These are phyloP conservation scores for Backusella mclennaniae DNA, from an alignment of 192 early-diverging fungal genomes.

Conservation along the genomic window DNA sequence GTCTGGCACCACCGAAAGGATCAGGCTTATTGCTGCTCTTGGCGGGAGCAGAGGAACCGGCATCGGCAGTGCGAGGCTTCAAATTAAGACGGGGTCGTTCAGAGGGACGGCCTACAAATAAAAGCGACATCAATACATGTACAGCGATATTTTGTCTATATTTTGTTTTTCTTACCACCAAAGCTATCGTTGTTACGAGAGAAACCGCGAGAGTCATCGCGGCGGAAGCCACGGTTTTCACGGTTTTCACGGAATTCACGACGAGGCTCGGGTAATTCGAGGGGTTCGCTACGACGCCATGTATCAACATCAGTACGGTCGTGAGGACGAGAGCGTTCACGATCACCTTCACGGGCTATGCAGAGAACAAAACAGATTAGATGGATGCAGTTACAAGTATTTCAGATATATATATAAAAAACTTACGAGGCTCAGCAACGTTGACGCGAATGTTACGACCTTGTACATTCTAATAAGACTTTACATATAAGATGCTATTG, in stretches of 20 bases:
- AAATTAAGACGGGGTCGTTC: slow-evolving; percentile 51
- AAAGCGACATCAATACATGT: not conserved
- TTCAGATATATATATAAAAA: not conserved
- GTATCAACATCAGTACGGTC: slow-evolving; percentile 58
- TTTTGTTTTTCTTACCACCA: slow-evolving; percentile 11
- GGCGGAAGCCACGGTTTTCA: slow-evolving; percentile 15
- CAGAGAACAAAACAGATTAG: not conserved
- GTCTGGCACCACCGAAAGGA: slow-evolving; percentile 65
- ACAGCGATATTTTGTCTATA: not conserved
- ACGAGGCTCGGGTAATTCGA: slow-evolving; percentile 40
- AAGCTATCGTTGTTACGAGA: slow-evolving; percentile 25
- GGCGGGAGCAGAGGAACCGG: slow-evolving; percentile 12
- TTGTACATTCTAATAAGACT: slow-evolving; percentile 48
- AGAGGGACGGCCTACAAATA: slow-evolving; percentile 24
- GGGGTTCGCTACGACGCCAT: slow-evolving; percentile 50
- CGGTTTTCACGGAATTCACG: slow-evolving; percentile 39
- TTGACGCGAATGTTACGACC: slow-evolving; percentile 79
- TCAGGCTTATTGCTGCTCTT: slow-evolving; percentile 41
- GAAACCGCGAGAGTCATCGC: slow-evolving; percentile 34
- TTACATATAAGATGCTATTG: not conserved
- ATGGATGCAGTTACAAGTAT: not conserved
- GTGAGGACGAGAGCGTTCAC: slow-evolving; percentile 39
- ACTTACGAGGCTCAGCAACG: slow-evolving; percentile 85
- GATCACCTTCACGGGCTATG: slow-evolving; percentile 11
- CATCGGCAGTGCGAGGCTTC: slow-evolving; percentile 42